phyloP scores from a whole-genome alignment of 148 eudicot genomes.

The Polygonum maritimum region DNA sequence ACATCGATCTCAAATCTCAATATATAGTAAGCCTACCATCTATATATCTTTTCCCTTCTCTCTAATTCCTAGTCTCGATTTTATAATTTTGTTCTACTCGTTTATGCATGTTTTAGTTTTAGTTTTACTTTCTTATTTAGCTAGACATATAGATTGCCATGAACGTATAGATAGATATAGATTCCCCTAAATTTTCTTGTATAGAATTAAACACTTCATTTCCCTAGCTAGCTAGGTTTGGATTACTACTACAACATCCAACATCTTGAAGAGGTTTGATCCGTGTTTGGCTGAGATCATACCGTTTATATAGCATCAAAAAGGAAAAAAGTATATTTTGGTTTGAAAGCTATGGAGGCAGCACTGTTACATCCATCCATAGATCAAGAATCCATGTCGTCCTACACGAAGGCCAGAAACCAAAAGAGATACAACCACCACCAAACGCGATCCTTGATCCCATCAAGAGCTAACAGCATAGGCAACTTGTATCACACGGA shows the following conservation, averaged over 20 bases:
- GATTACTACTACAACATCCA: not conserved
- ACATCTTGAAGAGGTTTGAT: not conserved
- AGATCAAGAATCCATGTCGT: not conserved
- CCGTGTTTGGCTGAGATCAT: not conserved
- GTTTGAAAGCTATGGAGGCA: constrained; percentile 3
- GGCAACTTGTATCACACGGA: not conserved
- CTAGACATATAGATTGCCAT: not conserved
- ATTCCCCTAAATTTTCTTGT: not conserved
- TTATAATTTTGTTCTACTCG: not conserved
- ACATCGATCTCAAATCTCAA: too few species aligned
- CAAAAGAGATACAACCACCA: not conserved
- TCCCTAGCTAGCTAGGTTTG: not conserved
- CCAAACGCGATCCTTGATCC: not conserved
- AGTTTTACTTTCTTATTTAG: not conserved
- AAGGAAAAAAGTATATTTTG: too few species aligned
- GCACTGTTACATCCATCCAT: constrained; percentile 1
- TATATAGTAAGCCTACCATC: not conserved
- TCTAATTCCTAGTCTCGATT: not conserved
- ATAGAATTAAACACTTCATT: not conserved
- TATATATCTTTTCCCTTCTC: not conserved
- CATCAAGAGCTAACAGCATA: not conserved
- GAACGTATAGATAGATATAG: not conserved
- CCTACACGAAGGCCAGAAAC: constrained; percentile 5
- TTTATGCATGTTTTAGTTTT: not conserved
- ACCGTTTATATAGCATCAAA: not conserved